Evolutionary conservation across 2,329 filamentous ascomycete species (phyloP), one percentile per base, ranked within the genome.

Genomic region (Thermochaetoides dissita): DNA sequence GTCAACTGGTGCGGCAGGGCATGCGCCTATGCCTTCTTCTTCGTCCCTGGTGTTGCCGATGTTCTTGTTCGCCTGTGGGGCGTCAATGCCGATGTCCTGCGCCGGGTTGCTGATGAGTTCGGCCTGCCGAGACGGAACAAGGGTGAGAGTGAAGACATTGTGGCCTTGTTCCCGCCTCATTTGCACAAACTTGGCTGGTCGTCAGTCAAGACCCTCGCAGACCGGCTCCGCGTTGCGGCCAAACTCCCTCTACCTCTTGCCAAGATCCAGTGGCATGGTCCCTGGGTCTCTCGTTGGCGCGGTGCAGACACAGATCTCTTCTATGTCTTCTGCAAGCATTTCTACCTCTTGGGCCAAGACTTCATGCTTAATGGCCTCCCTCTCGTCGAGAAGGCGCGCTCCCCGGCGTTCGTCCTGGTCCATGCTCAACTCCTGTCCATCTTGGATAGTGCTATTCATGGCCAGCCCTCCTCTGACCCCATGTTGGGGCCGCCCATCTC

Each of bases 1-100:
- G 84, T 94, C 44, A 81, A 82, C 30, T 94, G 94, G 57, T 86
- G 84, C 41, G 88, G 85, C 46, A 93, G 91, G 61, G 84, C 86
- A 4, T 89, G 84, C 55, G 87, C 88, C 2, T 94, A 93, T 59
- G 87, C 85, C 30, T 94, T 94, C 61, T 91, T 89, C 63, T 95
- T 94, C 55, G 88, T 84, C 29, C 85, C 86, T 0, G 85, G 85
- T 5, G 75, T 94, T 42, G 82, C 85, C 7, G 86, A 94, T 55
- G 75, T 94, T 39, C 68, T 94, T 38, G 75, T 89, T 28, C 76
- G 86, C 10, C 65, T 94, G 6, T 94, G 88, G 87, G 76, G 75
- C 33, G 68, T 85, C 12, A 75, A 78, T 2, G 65, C 79, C 3
- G 77, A 79, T 44, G 65, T 77, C 35, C 70, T 94, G 55, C 76